These are phyloP conservation scores for Collybiopsis confluens DNA, from an alignment of 768 basidiomycete genomes.

Conservation along the genomic window DNA sequence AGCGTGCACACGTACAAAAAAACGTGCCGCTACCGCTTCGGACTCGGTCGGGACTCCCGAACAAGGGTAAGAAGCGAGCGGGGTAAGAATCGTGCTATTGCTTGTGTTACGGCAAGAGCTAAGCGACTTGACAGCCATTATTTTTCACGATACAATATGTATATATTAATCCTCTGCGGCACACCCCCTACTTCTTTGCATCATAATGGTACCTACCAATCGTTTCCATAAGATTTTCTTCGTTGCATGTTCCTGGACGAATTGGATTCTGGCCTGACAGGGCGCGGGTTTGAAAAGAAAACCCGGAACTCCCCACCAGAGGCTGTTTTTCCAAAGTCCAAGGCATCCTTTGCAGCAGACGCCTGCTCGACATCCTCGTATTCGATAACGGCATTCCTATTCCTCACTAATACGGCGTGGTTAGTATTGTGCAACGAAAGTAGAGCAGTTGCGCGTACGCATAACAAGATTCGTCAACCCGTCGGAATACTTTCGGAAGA, in stretches of 20 bases:
- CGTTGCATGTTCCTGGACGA: neutral
- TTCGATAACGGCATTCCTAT: neutral
- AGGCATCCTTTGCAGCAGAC: neutral
- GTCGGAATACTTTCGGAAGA: neutral
- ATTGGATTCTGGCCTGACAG: neutral
- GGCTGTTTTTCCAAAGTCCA: neutral
- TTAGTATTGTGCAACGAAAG: neutral
- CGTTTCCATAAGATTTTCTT: neutral
- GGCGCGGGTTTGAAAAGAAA: neutral
- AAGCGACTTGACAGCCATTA: too few relatives aligned
- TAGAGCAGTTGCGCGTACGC: neutral
- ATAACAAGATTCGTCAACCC: neutral
- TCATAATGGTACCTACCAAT: neutral
- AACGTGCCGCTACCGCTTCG: too few relatives aligned
- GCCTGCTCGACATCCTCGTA: neutral
- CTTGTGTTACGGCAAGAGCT: too few relatives aligned
- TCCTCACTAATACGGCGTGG: neutral
- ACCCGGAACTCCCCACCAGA: neutral
- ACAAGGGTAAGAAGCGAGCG: too few relatives aligned
- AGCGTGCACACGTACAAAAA: too few relatives aligned
- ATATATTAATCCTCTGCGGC: too few relatives aligned
- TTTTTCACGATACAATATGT: too few relatives aligned
- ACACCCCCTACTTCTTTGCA: neutral
- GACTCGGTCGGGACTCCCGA: too few relatives aligned
- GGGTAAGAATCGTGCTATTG: too few relatives aligned